Evolutionary conservation across 2,329 filamentous ascomycete genomes (phyloP), one percentile per base, ranked within the genome.

Genomic region (Madurella mycetomatis): DNA sequence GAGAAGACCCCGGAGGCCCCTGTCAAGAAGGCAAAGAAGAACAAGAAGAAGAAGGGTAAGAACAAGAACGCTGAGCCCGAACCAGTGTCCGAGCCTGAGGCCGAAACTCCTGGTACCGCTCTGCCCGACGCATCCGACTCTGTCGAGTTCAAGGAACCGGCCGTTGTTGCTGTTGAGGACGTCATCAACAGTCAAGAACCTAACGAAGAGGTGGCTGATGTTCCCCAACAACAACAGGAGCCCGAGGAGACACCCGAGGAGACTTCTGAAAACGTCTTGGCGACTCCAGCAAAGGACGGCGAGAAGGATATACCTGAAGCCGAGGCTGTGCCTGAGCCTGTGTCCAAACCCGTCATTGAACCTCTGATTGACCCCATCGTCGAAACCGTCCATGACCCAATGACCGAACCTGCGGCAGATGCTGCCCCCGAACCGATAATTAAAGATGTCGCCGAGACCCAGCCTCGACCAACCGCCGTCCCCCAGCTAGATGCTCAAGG

Each of bases 31-130:
- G 41, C 55, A 9, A 65, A 64, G 54, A 64, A 65, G 53, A 57
- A 59, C 25, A 69, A 70, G 60, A 66, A 66, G 18, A 56, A 42
- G 41, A 42, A 42, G 41, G 41, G 41, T n/a, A 42, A 42, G 41
- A 37, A 37, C 34, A 37, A 37, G 34, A 37, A 11, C 34, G 11
- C 18, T 12, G 52, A 42, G 9, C 16, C 42, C 1, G 13, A 51
- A 18, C 51, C 43, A n/a, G 51, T 37, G 30, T 19, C 41, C 7
- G 48, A 45, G 25, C 9, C 12, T 9, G 17, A 34, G 3, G 9
- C 41, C 9, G 40, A 31, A 15, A 12, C 39, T 4, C 13, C 31
- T 17, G 18, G n/a, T 18, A 41, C 37, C 32, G 25, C 41, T 15
- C 17, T 13, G 9, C 19, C 44, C 7, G 50, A 53, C 17, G 37